Evolutionary conservation across 306 rosid species (phyloP), one percentile per base, ranked within the genome.

Genomic region (Lotus japonicus): DNA sequence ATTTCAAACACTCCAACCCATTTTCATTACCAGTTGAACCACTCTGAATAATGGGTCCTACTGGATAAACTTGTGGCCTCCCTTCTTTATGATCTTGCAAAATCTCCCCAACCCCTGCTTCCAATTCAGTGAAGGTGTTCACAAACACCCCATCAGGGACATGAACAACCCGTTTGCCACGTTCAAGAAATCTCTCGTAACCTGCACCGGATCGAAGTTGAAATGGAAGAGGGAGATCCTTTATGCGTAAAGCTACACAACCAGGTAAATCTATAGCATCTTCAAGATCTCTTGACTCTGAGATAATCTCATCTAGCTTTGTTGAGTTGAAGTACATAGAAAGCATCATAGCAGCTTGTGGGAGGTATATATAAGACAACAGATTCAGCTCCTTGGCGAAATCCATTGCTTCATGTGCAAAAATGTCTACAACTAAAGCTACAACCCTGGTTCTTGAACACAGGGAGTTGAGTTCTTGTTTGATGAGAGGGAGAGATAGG

Each of bases 11-110:
- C 28, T 49, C 61, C 5, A 19, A 33, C 35, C 41, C 68, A 12
- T 73, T 56, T 44, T 59, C 54, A 1, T 53, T 43, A 54, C 35
- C 35, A n/a, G 28, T 46, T 36, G 68, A 53, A 1, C 60, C 79
- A 8, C 3, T 61, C 12, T 78, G 74, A 46, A 35, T 61, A n/a
- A 79, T 64, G 7, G 86, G 86, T 50, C 86, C 86, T 10, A 82
- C 76, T 0, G 73, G 69, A 43, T 39, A 79, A 49, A 74, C 38
- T 62, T 3, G 3, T 0, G 74, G 63, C 52, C 66, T 75, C 44
- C 39, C 64, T 21, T 10, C 39, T 39, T 9, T 58, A 1, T 9
- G 9, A 3, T 15, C 28, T 58, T 39, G 67, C 23, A 58, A 49
- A 39, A 9, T 36, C 7, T 16, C 66, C 15, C 67, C 7, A 5